These are phyloP conservation scores for Candida neerlandica DNA, from an alignment of 1,139 yeast species.

Conservation along the genomic window DNA sequence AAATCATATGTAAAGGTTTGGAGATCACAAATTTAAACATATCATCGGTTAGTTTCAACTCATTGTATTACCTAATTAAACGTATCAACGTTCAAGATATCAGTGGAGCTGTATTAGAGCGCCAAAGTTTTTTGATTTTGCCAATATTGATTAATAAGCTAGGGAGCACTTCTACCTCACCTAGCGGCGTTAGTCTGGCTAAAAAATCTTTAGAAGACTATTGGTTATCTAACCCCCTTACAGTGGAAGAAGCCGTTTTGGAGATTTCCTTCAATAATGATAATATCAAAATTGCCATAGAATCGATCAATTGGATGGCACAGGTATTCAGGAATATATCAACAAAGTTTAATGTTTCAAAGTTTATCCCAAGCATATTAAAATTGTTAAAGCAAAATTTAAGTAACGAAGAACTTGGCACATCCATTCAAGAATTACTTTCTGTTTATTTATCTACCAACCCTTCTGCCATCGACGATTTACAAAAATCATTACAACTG, in stretches of 20 bases:
- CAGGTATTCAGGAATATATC: slow-evolving; percentile 34
- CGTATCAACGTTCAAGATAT: slow-evolving; percentile 73
- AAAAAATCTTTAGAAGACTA: slow-evolving; percentile 62
- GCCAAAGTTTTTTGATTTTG: slow-evolving; percentile 51
- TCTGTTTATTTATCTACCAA: neutral
- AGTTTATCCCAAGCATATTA: slow-evolving; percentile 26
- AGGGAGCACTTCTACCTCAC: slow-evolving; percentile 45
- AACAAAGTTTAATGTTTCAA: slow-evolving; percentile 33
- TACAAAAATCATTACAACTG: neutral
- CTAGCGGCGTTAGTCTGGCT: slow-evolving; percentile 27
- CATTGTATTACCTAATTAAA: slow-evolving; percentile 74
- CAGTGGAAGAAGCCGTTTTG: slow-evolving; percentile 52
- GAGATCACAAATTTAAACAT: slow-evolving; percentile 45
- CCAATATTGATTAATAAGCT: slow-evolving; percentile 61
- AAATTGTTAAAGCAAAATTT: slow-evolving; percentile 4
- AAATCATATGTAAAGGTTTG: slow-evolving; percentile 53
- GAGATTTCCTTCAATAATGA: slow-evolving; percentile 53
- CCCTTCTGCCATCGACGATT: neutral
- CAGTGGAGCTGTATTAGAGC: slow-evolving; percentile 47
- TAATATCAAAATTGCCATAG: slow-evolving; percentile 47
- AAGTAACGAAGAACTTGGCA: slow-evolving; percentile 11
- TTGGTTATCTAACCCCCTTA: slow-evolving; percentile 64
- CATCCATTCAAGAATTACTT: slow-evolving; percentile 21
- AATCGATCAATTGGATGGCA: slow-evolving; percentile 38
- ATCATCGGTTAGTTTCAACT: slow-evolving; percentile 57